Conservation (phyloP, 2,329 filamentous ascomycete species). For the Cladophialophora bantiana region DNA sequence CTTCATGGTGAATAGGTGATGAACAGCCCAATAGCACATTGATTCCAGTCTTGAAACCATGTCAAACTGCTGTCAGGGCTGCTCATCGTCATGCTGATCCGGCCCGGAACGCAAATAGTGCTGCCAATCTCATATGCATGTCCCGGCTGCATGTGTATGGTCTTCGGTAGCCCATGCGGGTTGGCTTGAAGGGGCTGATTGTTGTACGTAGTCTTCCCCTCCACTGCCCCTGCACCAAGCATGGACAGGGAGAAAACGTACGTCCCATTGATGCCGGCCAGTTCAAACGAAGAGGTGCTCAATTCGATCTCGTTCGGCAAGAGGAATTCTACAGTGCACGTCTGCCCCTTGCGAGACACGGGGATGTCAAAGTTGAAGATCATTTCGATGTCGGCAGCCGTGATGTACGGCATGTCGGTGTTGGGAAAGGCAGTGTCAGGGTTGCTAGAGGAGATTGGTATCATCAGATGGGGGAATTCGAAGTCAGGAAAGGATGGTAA, state of each 20-base stretch:
- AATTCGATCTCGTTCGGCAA: conserved; percentile 65
- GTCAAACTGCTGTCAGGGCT: conserved; percentile 57
- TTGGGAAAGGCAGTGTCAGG: conserved; percentile 62
- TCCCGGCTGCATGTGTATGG: conserved; percentile 56
- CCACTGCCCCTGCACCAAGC: conserved; percentile 48
- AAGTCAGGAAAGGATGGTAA: conserved; percentile 52
- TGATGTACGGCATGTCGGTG: conserved; percentile 57
- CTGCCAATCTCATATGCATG: conserved; percentile 60
- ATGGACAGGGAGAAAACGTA: conserved; percentile 60
- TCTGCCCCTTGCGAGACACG: conserved; percentile 59
- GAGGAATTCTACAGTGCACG: conserved; percentile 69
- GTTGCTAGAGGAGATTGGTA: conserved; percentile 63
- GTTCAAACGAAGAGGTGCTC: conserved; percentile 64
- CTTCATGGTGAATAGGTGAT: conserved; percentile 31
- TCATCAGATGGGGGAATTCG: conserved; percentile 67
- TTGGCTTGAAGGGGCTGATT: conserved; percentile 55
- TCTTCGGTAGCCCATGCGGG: conserved; percentile 50
- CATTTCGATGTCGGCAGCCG: conserved; percentile 51
- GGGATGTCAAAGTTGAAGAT: conserved; percentile 76
- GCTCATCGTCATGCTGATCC: conserved; percentile 61
- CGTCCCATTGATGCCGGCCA: conserved; percentile 59
- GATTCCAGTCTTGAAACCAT: conserved; percentile 71
- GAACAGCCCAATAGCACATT: conserved; percentile 37
- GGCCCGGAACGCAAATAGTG: conserved; percentile 42
- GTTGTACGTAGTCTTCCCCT: conserved; percentile 59